Percentiles rank a stretch among this genome's conserved stretches.
Conservation (phyloP, 140 eudicot species). For the Senecio squalidus region DNA sequence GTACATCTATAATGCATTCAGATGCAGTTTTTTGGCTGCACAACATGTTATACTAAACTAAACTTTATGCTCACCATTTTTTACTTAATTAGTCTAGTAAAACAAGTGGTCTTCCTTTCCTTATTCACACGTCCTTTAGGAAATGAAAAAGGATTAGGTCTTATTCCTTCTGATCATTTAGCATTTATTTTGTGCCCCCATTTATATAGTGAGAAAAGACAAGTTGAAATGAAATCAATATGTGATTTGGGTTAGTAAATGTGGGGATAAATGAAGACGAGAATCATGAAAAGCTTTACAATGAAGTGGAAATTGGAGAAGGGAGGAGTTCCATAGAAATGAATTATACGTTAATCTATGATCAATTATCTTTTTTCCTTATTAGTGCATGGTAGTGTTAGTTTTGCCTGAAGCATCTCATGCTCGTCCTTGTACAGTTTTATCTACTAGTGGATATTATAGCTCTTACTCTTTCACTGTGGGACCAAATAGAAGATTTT, state of each 20-base stretch:
- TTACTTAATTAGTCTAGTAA: not conserved
- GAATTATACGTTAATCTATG: no score
- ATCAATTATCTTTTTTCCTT: no score
- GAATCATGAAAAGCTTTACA: not conserved
- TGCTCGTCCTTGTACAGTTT: no score
- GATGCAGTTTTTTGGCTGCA: not conserved
- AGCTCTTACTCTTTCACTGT: no score
- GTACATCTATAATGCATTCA: not conserved
- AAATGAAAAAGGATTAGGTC: constrained; percentile 3
- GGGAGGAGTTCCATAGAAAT: no score
- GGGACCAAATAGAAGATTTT: no score
- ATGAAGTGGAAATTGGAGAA: no score
- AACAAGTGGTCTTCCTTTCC: not conserved
- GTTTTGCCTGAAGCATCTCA: no score
- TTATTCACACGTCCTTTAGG: not conserved
- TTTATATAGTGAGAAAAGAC: no score
- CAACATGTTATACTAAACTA: not conserved
- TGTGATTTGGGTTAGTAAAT: constrained; percentile 6
- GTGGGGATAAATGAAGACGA: constrained; percentile 1
- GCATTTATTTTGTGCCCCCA: not conserved
- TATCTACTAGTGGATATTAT: no score
- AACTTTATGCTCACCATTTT: not conserved
- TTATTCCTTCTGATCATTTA: not conserved
- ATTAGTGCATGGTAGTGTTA: no score
- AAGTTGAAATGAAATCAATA: constrained; percentile 5